Conservation (phyloP, 352 stramenopile species). For the Phytophthora hibernalis region DNA sequence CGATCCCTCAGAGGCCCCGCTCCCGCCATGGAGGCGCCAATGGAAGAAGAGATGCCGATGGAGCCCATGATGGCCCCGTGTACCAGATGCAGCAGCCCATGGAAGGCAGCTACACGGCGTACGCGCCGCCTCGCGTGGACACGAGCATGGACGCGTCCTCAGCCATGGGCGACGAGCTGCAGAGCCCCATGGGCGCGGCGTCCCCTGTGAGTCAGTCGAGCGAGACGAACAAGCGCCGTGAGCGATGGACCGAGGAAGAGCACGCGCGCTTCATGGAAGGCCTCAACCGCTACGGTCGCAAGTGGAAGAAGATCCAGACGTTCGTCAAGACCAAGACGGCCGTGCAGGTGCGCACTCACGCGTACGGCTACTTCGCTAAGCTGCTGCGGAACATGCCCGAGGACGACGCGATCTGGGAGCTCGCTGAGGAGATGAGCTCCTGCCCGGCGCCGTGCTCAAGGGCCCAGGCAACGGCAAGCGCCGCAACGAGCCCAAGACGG, state of each 20-base stretch:
- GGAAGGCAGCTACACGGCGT: conserved; percentile 40
- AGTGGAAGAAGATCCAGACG: conserved; percentile 91
- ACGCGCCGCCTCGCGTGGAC: conserved; percentile 35
- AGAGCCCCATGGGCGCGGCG: conserved; percentile 39
- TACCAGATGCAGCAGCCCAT: conserved; percentile 31
- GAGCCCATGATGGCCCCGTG: conserved; percentile 20
- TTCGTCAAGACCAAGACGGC: conserved; percentile 89
- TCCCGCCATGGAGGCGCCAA: conserved; percentile 31
- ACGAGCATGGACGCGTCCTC: conserved; percentile 45
- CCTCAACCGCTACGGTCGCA: conserved; percentile 85
- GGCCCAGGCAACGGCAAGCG: conserved; percentile 78
- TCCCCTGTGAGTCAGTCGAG: conserved; percentile 67
- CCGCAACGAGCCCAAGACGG: conserved; percentile 85
- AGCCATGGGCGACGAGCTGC: conserved; percentile 26
- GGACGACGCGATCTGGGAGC: conserved; percentile 82
- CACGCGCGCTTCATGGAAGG: conserved; percentile 88
- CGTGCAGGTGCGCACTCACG: conserved; percentile 85
- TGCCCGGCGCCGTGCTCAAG: conserved; percentile 78
- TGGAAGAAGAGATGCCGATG: conserved; percentile 29
- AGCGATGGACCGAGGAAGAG: conserved; percentile 86
- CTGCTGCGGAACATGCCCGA: conserved; percentile 87
- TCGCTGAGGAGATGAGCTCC: conserved; percentile 83
- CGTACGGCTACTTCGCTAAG: conserved; percentile 91
- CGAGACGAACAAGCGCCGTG: conserved; percentile 75
- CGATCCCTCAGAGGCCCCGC: conserved; percentile 28